Evolutionary conservation across 345 rosid species (phyloP).

Genomic region (Sisymbrium altissimum): DNA sequence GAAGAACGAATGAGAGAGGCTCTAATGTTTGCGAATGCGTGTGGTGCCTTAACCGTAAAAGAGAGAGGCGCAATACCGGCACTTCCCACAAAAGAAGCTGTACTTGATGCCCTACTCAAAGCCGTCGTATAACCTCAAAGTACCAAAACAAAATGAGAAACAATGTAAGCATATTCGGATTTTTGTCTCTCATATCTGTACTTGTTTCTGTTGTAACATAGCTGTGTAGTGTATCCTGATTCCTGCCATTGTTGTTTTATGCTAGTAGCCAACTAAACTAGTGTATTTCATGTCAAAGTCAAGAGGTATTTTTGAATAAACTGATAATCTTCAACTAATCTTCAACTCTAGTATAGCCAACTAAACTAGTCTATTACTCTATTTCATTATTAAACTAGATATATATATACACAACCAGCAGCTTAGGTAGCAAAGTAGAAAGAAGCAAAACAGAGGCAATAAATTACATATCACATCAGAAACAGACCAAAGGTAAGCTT

Average conservation of each 20-base stretch:
- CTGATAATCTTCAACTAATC: too few species aligned
- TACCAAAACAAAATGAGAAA: not conserved
- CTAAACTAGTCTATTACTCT: too few species aligned
- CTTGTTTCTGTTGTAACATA: slow-evolving; percentile 18
- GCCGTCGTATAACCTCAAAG: slow-evolving; percentile 31
- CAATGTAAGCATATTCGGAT: not conserved
- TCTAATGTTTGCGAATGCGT: slow-evolving; percentile 79
- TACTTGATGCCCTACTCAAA: slow-evolving; percentile 47
- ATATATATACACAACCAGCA: not conserved
- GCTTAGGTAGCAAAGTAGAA: not conserved
- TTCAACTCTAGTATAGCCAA: too few species aligned
- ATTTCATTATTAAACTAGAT: not conserved
- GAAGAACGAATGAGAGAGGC: slow-evolving; percentile 70
- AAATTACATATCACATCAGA: slow-evolving; percentile 60
- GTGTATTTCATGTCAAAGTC: not conserved
- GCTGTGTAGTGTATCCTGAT: not conserved
- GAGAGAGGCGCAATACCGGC: slow-evolving; percentile 96
- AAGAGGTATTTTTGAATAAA: not conserved
- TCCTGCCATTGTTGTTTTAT: not conserved
- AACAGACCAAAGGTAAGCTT: slow-evolving; percentile 87
- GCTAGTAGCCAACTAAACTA: slow-evolving; percentile 4
- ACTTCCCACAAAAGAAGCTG: slow-evolving; percentile 76
- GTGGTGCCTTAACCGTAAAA: slow-evolving; percentile 88
- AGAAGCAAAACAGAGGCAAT: not conserved
- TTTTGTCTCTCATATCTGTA: not conserved